Conservation (phyloP, 2,329 filamentous ascomycete genomes). For the Cladorrhinum sp. region DNA sequence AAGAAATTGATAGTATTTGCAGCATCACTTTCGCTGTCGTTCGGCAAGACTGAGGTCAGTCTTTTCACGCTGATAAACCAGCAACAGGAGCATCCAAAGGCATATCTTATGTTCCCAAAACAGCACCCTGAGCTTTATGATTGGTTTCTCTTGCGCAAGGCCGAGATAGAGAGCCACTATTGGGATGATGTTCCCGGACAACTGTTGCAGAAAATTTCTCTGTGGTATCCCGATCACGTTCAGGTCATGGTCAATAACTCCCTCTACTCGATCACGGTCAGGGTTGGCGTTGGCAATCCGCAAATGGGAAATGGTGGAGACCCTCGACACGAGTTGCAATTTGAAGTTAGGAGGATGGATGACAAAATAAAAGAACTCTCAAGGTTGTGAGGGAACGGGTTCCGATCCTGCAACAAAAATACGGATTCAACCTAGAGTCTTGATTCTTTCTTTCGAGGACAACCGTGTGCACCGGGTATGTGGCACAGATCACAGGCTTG, state of each 20-base stretch:
- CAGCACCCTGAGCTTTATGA: background rate
- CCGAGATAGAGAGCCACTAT: background rate
- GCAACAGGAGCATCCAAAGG: background rate
- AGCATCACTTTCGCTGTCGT: background rate
- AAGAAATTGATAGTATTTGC: background rate
- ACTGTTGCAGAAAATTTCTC: background rate
- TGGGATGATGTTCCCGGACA: background rate
- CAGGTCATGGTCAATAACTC: background rate
- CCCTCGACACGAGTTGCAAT: background rate
- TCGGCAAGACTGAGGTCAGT: background rate
- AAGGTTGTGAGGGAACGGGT: background rate
- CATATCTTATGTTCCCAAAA: background rate
- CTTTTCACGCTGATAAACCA: background rate
- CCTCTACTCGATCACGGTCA: background rate
- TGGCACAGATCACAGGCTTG: too few species aligned
- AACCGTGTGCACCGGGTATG: too few species aligned
- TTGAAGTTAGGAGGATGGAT: background rate
- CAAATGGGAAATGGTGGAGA: background rate
- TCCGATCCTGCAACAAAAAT: too few species aligned
- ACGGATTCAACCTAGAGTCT: too few species aligned
- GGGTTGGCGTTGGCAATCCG: background rate
- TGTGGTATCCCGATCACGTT: background rate
- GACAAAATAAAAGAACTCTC: background rate
- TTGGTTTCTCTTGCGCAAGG: background rate
- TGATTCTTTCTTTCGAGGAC: too few species aligned